Evolutionary conservation across 345 rosid species (phyloP).

Genomic region (Boechera retrofracta): DNA sequence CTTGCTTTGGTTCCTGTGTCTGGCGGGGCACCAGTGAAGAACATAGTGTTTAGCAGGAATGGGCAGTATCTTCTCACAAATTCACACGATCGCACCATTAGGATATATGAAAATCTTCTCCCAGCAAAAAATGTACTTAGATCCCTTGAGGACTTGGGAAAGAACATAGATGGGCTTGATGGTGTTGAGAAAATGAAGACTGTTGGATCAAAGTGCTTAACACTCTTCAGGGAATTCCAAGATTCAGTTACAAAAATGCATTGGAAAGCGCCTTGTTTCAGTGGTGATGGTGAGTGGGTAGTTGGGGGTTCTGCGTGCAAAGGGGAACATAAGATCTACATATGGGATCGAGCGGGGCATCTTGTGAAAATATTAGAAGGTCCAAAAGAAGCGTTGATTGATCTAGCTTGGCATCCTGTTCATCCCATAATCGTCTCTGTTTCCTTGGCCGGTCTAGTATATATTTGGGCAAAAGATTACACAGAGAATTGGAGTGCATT

Average conservation of each 20-base stretch:
- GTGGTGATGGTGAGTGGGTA: constrained; percentile 99
- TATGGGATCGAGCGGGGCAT: constrained; percentile 97
- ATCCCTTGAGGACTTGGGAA: constrained; percentile 55
- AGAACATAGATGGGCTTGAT: constrained; percentile 57
- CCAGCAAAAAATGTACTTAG: constrained; percentile 68
- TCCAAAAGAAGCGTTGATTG: constrained; percentile 95
- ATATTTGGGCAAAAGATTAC: constrained; percentile 99
- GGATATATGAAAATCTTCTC: constrained; percentile 92
- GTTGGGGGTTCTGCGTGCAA: constrained; percentile 97
- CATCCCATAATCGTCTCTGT: constrained; percentile 94
- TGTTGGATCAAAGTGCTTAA: constrained; percentile 80
- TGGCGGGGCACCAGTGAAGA: constrained; percentile 79
- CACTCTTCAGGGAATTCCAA: constrained; percentile 90
- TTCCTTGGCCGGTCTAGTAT: constrained; percentile 88
- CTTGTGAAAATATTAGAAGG: constrained; percentile 99
- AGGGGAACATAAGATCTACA: constrained; percentile 98
- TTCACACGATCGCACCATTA: constrained; percentile 88
- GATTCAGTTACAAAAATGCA: constrained; percentile 95
- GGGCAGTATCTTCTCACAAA: constrained; percentile 95
- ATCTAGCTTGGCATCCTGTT: constrained; percentile 99
- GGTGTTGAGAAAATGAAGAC: constrained; percentile 72
- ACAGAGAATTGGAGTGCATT: constrained; percentile 99
- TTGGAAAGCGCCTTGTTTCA: constrained; percentile 99
- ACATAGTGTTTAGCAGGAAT: constrained; percentile 85
- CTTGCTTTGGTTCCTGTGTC: constrained; percentile 72